Evolutionary conservation across 2,329 filamentous ascomycete species (phyloP).

Genomic region (Metarhizium guizhouense): DNA sequence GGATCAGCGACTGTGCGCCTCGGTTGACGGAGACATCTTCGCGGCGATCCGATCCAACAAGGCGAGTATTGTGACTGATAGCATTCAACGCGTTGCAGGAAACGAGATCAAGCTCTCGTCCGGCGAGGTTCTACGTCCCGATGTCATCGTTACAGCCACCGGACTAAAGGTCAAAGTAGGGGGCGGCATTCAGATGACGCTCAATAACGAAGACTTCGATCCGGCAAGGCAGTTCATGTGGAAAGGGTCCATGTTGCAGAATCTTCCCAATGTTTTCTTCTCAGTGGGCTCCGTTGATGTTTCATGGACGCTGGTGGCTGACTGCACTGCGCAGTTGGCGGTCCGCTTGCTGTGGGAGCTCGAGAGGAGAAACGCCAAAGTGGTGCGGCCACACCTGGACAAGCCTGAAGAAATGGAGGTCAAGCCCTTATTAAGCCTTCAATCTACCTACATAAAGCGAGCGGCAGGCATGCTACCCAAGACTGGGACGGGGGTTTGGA

Average conservation of each 20-base stretch:
- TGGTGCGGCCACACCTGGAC: not conserved
- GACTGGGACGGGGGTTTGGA: not conserved
- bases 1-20: slow-evolving; percentile 67
- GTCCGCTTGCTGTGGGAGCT: not conserved
- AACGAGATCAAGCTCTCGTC: slow-evolving; percentile 33
- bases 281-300: slow-evolving; percentile 56
- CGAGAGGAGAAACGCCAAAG: not conserved
- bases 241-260: slow-evolving; percentile 53
- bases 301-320: slow-evolving; percentile 55
- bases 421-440: not conserved
- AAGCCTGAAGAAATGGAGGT: not conserved
- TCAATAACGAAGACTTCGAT: slow-evolving; percentile 41
- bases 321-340: not conserved
- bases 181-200: slow-evolving; percentile 37
- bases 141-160: slow-evolving; percentile 59
- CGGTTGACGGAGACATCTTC: slow-evolving; percentile 42
- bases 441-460: not conserved
- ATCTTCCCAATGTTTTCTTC: slow-evolving; percentile 50
- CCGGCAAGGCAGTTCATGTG: slow-evolving; percentile 43
- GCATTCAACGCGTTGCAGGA: slow-evolving; percentile 36
- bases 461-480: not conserved
- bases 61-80: slow-evolving; percentile 35
- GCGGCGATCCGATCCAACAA: slow-evolving; percentile 30
- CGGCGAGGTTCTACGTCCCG: slow-evolving; percentile 41
- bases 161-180: slow-evolving; percentile 49